Evolutionary conservation across 1,139 yeast genomes (phyloP).

Genomic region (Saccharomycopsis crataegensis): DNA sequence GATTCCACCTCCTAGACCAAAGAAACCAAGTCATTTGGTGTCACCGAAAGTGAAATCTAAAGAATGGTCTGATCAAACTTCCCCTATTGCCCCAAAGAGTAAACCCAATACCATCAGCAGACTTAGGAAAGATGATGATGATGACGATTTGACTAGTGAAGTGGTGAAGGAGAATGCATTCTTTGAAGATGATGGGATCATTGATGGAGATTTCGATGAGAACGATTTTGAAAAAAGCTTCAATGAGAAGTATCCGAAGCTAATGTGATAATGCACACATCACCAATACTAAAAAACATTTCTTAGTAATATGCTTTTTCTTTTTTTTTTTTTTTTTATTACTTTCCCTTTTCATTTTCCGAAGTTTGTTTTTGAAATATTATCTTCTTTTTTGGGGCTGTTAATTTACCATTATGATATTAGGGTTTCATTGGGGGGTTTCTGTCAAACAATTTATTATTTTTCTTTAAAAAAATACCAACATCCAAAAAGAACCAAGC

Average conservation of each 20-base stretch:
- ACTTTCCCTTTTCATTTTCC: not conserved
- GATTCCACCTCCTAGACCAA: conserved; percentile 55
- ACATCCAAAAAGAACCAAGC: too few relatives aligned
- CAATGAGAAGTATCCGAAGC: conserved; percentile 17
- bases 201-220: conserved; percentile 17
- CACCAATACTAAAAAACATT: not conserved
- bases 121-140: not conserved
- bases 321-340: not conserved
- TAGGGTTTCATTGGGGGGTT: too few relatives aligned
- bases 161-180: conserved; percentile 12
- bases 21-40: conserved; percentile 50
- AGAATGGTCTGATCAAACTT: not conserved
- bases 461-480: too few relatives aligned
- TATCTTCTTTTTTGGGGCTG: too few relatives aligned
- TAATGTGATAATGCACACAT: not conserved
- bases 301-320: not conserved
- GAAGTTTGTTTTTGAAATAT: not conserved
- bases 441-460: too few relatives aligned
- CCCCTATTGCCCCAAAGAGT: not conserved
- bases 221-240: conserved; percentile 18
- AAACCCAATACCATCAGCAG: not conserved
- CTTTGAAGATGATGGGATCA: conserved; percentile 13
- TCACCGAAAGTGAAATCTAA: conserved; percentile 15
- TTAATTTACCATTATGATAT: too few relatives aligned
- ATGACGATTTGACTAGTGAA: not conserved